Base-by-base conservation (phyloP, 305 asterid genomes). In the Rubia balearica region DNA sequence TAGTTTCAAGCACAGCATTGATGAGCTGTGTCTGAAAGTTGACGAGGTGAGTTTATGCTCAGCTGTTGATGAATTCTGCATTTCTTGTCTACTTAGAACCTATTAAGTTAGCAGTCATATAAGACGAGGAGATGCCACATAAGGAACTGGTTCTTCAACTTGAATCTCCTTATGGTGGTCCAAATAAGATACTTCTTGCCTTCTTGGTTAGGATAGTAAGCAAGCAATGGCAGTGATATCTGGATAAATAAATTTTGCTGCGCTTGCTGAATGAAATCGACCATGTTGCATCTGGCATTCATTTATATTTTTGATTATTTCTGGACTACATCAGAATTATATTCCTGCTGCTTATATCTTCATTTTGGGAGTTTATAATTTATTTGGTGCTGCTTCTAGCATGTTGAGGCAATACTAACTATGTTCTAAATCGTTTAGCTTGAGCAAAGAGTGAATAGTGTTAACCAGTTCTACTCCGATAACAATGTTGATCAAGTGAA, bases 401-500 rank as follows among this genome's bases (percentile, higher is more conserved):
- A 59, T 67, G 30, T 3, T 22, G 13, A 8, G 36, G 24, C 8
- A 17, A 67, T 16, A 33, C 42, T 70, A 22, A 24, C 41, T 24
- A 40, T 21, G 27, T 38, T 7, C 49, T 27, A 19, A n/a, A 46
- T 41, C 62, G 61, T 49, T 33, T 71, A 90, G 97, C 88, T 93
- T 65, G 96, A 89, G 82, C 81, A 89, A 77, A 83, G 89, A 83
- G 92, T 89, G 74, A 81, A 81, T 79, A 94, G 84, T 67, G 83
- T 90, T 68, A 91, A 84, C 77, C 86, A 81, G 72, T 90, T 90
- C 74, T 93, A 80, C 89, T 80, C 48, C 42, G 77, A 76, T 77
- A 40, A 81, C 53, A 80, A 71, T 57, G 46, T 68, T 67, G 83
- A 84, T 81, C 85, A 80, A 70, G 72, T 86, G 67, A 82, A 42